Percentiles rank a stretch among this genome's conserved stretches.
These are phyloP conservation scores for Solanum chacoense DNA, from an alignment of 305 asterid species.

Conservation along the genomic window DNA sequence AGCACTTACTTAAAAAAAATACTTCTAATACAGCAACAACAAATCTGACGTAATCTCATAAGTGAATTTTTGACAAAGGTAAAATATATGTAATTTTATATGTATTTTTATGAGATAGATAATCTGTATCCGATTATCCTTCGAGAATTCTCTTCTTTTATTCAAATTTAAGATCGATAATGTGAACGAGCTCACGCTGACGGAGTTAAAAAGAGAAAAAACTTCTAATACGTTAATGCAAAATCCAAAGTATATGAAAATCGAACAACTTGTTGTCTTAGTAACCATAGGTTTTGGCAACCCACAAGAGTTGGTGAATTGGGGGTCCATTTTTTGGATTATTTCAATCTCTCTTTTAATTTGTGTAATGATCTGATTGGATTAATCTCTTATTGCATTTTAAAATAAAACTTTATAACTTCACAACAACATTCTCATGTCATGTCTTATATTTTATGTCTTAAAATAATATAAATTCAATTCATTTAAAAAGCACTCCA, in stretches of 20 bases:
- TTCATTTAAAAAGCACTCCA: not conserved
- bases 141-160: fast-evolving
- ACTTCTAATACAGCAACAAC: not conserved
- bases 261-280: not conserved
- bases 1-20: not conserved
- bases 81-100: too few relatives aligned
- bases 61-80: too few relatives aligned
- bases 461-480: not conserved
- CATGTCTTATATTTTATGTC: not conserved
- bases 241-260: not conserved
- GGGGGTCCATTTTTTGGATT: not conserved
- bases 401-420: not conserved
- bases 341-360: not conserved
- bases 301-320: not conserved
- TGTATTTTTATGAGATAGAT: not conserved
- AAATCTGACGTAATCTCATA: not conserved
- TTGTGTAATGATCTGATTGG: not conserved
- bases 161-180: not conserved
- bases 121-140: not conserved
- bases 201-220: not conserved
- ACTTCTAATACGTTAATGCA: not conserved
- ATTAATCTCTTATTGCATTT: not conserved
- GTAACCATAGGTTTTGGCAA: not conserved
- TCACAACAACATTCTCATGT: conserved; percentile 1
- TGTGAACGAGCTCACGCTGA: not conserved